A percentile compares a stretch with the other conserved stretches of the same genome.
Conservation (phyloP, 768 basidiomycete species). For the Boletellus ananiceps region DNA sequence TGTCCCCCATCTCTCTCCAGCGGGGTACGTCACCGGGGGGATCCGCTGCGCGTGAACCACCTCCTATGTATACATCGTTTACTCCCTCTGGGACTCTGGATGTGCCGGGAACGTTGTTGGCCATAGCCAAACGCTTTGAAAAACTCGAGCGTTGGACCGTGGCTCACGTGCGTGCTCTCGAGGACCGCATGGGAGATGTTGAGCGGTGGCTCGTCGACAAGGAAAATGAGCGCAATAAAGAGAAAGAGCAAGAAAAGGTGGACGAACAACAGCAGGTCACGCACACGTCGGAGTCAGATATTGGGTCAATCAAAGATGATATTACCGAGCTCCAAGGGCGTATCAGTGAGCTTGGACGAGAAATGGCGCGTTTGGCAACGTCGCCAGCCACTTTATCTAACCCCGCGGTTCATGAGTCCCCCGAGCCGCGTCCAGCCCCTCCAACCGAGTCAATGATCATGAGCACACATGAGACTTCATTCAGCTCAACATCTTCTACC, state of each 20-base stretch:
- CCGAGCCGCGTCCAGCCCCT: conserved; percentile 42
- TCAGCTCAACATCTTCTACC: conserved; percentile 14
- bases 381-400: conserved; percentile 42
- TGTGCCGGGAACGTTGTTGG: conserved; percentile 66
- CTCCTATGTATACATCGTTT: conserved; percentile 77
- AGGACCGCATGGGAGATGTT: conserved; percentile 89
- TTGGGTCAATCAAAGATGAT: conserved; percentile 61
- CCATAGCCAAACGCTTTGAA: conserved; percentile 73
- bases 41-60: conserved; percentile 42
- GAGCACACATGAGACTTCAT: conserved; percentile 24
- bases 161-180: conserved; percentile 82
- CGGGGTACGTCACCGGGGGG: conserved; percentile 37
- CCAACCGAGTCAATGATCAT: conserved; percentile 46
- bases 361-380: conserved; percentile 70
- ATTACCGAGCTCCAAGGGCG: conserved; percentile 70
- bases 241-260: conserved; percentile 37
- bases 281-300: conserved; percentile 30
- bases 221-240: conserved; percentile 51
- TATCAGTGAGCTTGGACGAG: conserved; percentile 68
- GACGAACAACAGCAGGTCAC: conserved; percentile 3
- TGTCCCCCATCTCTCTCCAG: conserved; percentile 65
- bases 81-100: conserved; percentile 67
- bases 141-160: conserved; percentile 90
- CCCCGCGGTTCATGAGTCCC: conserved; percentile 41
- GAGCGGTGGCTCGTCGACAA: conserved; percentile 86